Conservation (phyloP, 768 basidiomycete genomes). For the Phlebiopsis gigantea region DNA sequence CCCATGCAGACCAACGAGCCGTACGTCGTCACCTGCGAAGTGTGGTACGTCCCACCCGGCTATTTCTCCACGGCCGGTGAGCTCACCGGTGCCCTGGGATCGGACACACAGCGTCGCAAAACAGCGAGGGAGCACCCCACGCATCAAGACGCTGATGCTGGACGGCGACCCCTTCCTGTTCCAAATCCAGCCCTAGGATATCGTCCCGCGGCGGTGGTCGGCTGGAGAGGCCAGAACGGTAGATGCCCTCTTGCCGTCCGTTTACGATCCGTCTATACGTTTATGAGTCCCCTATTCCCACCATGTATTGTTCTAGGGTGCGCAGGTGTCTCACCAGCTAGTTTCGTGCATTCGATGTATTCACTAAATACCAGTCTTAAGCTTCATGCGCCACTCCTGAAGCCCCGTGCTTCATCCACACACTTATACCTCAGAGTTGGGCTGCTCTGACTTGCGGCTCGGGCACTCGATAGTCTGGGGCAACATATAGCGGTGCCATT, state of each 20-base stretch:
- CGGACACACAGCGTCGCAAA: slow-evolving; percentile 9
- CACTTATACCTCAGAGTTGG: background rate
- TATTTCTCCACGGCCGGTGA: background rate
- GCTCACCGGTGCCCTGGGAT: background rate
- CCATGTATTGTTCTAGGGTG: no score
- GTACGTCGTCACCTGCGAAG: slow-evolving; percentile 7
- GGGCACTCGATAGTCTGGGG: no score
- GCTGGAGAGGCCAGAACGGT: background rate
- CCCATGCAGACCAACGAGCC: background rate
- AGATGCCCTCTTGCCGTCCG: background rate
- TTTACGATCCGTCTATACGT: background rate
- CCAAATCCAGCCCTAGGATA: background rate
- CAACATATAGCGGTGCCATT: no score
- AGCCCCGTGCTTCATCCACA: background rate
- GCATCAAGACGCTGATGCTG: slow-evolving; percentile 13
- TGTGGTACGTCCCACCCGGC: slow-evolving; percentile 3
- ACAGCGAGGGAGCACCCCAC: slow-evolving; percentile 10
- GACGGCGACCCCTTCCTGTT: slow-evolving; percentile 13
- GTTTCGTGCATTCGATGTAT: background rate
- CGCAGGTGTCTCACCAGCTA: background rate
- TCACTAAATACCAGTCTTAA: background rate
- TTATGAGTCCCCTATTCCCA: background rate
- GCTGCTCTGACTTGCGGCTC: no score
- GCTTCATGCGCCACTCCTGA: background rate
- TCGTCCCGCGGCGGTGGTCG: background rate